Conservation (phyloP, 495 filamentous ascomycete genomes). For the Penicillium riverlandense region DNA sequence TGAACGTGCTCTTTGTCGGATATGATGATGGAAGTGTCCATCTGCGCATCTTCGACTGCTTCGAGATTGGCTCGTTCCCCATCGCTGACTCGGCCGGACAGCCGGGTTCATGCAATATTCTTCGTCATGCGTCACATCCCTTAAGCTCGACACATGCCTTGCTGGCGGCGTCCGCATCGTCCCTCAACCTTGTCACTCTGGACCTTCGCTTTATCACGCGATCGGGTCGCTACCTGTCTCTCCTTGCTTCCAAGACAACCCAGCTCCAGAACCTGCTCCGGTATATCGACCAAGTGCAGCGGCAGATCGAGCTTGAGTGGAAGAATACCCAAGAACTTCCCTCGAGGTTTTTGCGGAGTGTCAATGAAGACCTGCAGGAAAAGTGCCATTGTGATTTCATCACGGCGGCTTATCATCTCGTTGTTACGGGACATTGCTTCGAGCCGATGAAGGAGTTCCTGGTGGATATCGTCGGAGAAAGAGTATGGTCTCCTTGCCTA, state of each 20-base stretch:
- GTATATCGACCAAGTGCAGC: constrained; percentile 72
- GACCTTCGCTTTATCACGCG: constrained; percentile 75
- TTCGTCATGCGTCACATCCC: constrained; percentile 63
- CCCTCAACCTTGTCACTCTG: constrained; percentile 63
- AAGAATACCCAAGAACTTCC: constrained; percentile 77
- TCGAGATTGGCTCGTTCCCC: constrained; percentile 67
- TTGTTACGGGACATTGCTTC: constrained; percentile 76
- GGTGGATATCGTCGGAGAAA: constrained; percentile 75
- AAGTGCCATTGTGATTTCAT: constrained; percentile 58
- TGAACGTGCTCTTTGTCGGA: constrained; percentile 77
- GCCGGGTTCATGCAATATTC: constrained; percentile 14
- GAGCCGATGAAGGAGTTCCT: constrained; percentile 78
- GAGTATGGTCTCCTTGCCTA: constrained; percentile 42
- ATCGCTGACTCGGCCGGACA: constrained; percentile 18
- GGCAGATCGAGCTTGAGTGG: constrained; percentile 70
- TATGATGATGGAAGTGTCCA: constrained; percentile 74
- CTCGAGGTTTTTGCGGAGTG: constrained; percentile 62
- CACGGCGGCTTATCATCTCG: constrained; percentile 76
- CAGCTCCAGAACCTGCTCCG: constrained; percentile 77
- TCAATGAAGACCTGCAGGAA: constrained; percentile 57
- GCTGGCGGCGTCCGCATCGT: constrained; percentile 38
- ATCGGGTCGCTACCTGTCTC: constrained; percentile 70
- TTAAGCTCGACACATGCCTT: constrained; percentile 71
- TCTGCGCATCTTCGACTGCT: constrained; percentile 83
- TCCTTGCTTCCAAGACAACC: constrained; percentile 79